A percentile compares a stretch with the other conserved stretches of the same genome.
phyloP scores from a whole-genome alignment of 2,329 filamentous ascomycete genomes.

The Cladosporium cucumerinum region DNA sequence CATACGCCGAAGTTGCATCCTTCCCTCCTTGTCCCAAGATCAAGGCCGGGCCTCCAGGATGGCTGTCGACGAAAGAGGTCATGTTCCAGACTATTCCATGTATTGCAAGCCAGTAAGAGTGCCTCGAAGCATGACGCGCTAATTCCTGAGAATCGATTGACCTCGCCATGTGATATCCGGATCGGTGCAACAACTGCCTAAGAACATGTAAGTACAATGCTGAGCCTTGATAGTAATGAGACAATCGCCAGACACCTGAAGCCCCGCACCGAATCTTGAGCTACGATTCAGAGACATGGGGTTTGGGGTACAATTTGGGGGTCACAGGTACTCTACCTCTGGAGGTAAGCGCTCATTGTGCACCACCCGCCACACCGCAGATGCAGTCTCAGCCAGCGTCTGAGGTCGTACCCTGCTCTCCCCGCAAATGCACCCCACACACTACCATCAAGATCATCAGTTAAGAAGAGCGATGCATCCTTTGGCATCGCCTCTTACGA shows the following conservation, averaged over 20 bases:
- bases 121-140: conserved; percentile 34
- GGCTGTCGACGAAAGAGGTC: conserved; percentile 61
- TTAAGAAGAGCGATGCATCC: background rate
- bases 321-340: background rate
- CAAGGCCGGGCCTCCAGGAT: conserved; percentile 65
- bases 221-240: background rate
- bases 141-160: conserved; percentile 5
- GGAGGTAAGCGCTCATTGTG: background rate
- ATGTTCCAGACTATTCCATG: conserved; percentile 90
- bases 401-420: background rate
- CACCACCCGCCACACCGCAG: background rate
- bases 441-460: background rate
- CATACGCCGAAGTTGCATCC: conserved; percentile 54
- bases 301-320: background rate
- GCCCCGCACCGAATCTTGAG: background rate
- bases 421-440: background rate
- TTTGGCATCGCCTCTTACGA: background rate
- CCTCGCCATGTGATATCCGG: background rate
- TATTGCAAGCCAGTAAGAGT: conserved; percentile 87
- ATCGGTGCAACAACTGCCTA: background rate
- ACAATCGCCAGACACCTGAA: background rate
- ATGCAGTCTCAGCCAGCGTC: background rate
- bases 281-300: background rate
- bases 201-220: background rate
- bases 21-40: conserved; percentile 50